Base-by-base conservation (phyloP, 2,329 filamentous ascomycete genomes). In the Fusarium sp. region DNA sequence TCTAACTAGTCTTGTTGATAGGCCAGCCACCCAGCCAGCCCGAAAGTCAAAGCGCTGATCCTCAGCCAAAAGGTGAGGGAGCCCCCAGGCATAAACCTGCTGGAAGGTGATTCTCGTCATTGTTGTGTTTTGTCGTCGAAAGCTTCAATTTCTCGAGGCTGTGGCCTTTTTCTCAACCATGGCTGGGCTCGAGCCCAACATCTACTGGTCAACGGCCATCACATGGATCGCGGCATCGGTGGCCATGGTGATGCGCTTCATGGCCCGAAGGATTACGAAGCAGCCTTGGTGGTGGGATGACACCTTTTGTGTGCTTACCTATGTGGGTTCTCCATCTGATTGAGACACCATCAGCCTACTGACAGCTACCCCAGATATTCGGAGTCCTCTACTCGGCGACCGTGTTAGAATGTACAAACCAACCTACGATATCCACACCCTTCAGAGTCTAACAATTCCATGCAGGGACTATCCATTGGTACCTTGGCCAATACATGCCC, bases 241-340 rank as follows among this genome's bases (percentile, higher is more conserved):
- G 2, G 70, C 76, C 0, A 66, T 78, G 14, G 5, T 70, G 6
- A 62, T 78, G 42, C 69, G 74, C 1, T 47, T 77, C 5, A 59
- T 70, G 20, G 76, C 76, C 4, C 66, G 76, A 5, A 62, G 73
- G 4, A 72, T 78, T 66, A 78, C 73, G 0, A 76, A 76, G 31
- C 63, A 69, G 40, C 37, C n/a, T 1, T 76, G 73, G 75, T 77
- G 76, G 68, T 73, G 63, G n/a, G 76, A 78, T 16, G 75, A 78
- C 10, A 76, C 71, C 22, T 75, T 78, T 54, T 66, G 67, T 13
- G 38, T 77, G 3, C 18, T 67, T 4, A 75, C 76, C 2, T 76
- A 76, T 58, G 71, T 74, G 52, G 66, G 73, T 65, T 11, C 4
- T 10, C 16, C 20, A 4, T 22, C 35, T 9, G 27, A 35, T 11